Base-by-base conservation (phyloP, 2,329 filamentous ascomycete genomes). In the Xylaria arbuscula region DNA sequence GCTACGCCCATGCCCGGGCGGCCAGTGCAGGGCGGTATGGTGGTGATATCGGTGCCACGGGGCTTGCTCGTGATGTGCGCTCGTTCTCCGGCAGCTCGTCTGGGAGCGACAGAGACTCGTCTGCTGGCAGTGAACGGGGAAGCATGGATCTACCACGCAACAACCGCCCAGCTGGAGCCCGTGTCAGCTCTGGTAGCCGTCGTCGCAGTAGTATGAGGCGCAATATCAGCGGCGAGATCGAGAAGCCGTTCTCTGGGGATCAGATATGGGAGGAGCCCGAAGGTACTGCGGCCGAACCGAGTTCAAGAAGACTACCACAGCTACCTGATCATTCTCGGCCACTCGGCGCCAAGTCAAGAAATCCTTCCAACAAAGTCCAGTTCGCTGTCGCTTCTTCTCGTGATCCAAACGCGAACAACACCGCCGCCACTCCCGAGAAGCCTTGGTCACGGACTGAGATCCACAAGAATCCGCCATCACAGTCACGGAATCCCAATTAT, bases 261-360 rank as follows among this genome's bases (percentile, higher is more conserved):
- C 90, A 93, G 76, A 94, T 98, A 69, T 98, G 93, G 85, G 94
- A 98, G 79, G 95, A 98, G 77, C 92, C 93, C 0, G 89, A 92
- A 75, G 84, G 74, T n/a, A 72, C 78, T 36, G 73, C 78, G 62
- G 64, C 77, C 2, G 75, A 76, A 15, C 72, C 71, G 66, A 65
- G 74, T 72, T 72, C 77, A 67, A 76, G 70, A 55, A 76, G 70
- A 55, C 70, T 64, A 32, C 71, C 66, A 65, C 69, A 42, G 64
- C 47, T 59, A 62, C 72, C 63, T 50, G 70, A 63, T 71, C 76
- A 75, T 67, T 80, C 76, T 62, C 82, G 84, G 19, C 84, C 87
- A 24, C 78, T 92, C 47, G 85, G 84, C 67, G 79, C 86, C 58
- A 90, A 90, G 74, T 81, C 86, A 51, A 89, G 88, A 70, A 93